Base-by-base conservation (phyloP, 306 rosid genomes). In the Elaeagnus macrophylla region DNA sequence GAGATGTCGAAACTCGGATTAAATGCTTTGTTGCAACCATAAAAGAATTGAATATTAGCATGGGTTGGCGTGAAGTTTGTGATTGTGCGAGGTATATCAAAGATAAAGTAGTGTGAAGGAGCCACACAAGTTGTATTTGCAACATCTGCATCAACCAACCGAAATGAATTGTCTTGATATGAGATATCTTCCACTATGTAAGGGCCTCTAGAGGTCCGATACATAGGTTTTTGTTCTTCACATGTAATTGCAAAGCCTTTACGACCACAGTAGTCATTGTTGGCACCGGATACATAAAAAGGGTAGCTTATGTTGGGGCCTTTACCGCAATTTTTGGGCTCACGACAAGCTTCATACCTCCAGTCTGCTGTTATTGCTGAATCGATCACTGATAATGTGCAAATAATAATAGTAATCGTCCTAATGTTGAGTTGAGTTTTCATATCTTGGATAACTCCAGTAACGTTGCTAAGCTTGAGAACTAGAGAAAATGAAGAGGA, bases 221-320 rank as follows among this genome's bases (percentile, higher is more conserved):
- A 56, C 13, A 39, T 15, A 17, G 60, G 60, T 12, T 7, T 39
- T 1, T 41, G 6, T 9, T 39, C n/a, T 3, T 41, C 7, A 16
- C 60, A 56, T n/a, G 1, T 6, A 6, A 56, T 56, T 10, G 16
- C 7, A 12, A 56, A 56, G 12, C 32, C 32, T 9, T 14, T 13
- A 0, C 3, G 8, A 2, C 60, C 60, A 14, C 60, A 56, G 13
- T 7, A 15, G 10, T 56, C 60, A 15, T 12, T 12, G 3, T 47
- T 47, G 37, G 25, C 37, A 11, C 15, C 37, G 2, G 39, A 9
- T 6, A 56, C 13, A 7, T 8, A 56, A 19, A 56, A 56, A 16
- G 60, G 60, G 48, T 9, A 56, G 47, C 60, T 56, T 56, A 56
- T 56, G 25, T 40, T 56, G 12, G 60, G 60, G 25, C 60, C 60